Evolutionary conservation across 1,139 yeast species (phyloP).

Genomic region (Pichia cactophila): DNA sequence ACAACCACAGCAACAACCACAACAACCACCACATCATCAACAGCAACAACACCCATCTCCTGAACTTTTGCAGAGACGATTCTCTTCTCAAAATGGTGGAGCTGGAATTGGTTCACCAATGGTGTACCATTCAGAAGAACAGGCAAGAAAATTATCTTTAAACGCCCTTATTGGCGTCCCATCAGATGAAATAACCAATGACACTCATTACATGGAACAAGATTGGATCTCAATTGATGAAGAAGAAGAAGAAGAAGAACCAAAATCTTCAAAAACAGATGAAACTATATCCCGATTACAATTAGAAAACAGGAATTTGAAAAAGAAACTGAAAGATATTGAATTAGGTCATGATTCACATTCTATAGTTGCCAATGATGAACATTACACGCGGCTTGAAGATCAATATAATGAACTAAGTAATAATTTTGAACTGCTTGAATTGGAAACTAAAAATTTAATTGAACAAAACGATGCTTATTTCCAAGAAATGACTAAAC

Average conservation of each 20-base stretch:
- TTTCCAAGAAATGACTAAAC: slow-evolving; percentile 10
- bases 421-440: slow-evolving; percentile 6
- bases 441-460: slow-evolving; percentile 11
- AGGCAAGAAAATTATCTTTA: slow-evolving; percentile 10
- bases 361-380: slow-evolving; percentile 10
- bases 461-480: slow-evolving; percentile 9
- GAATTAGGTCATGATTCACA: slow-evolving; percentile 13
- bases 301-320: slow-evolving; percentile 12
- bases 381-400: slow-evolving; percentile 8
- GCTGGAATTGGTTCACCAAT: slow-evolving; percentile 16
- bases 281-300: slow-evolving; percentile 2
- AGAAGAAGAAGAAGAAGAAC: neutral
- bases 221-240: slow-evolving; percentile 15
- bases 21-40: neutral
- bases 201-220: slow-evolving; percentile 1
- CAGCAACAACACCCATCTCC: slow-evolving; percentile 2
- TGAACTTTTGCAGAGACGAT: slow-evolving; percentile 2
- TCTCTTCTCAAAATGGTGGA: slow-evolving; percentile 10
- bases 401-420: slow-evolving; percentile 8
- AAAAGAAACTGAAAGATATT: slow-evolving; percentile 14
- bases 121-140: slow-evolving; percentile 10
- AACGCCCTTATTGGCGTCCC: slow-evolving; percentile 12
- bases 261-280: neutral
- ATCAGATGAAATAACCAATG: neutral
- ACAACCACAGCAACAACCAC: neutral